A percentile compares a stretch with the other conserved stretches of the same genome.
Conservation (phyloP, 2,329 filamentous ascomycete genomes). For the Arthrinium puccinioides region DNA sequence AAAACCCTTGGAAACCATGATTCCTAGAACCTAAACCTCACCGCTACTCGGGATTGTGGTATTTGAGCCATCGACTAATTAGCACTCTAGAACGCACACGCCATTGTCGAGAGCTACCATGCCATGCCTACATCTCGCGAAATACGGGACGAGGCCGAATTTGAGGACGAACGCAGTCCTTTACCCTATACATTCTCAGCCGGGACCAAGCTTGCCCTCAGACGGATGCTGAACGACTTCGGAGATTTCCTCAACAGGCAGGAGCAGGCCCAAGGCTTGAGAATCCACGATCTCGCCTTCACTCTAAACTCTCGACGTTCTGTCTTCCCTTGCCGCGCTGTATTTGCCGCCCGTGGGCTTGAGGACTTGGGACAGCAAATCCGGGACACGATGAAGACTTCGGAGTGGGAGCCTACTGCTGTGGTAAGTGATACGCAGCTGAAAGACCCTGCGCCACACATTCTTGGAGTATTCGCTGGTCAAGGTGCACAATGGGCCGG, state of each 20-base stretch:
- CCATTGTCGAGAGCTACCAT: background rate
- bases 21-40: background rate
- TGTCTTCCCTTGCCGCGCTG: background rate
- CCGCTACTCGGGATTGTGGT: background rate
- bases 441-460: slow-evolving; percentile 2
- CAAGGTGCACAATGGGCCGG: slow-evolving; percentile 25
- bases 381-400: background rate
- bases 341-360: background rate
- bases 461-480: slow-evolving; percentile 25
- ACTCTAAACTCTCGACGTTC: background rate
- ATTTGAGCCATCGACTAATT: background rate
- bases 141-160: background rate
- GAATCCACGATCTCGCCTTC: background rate
- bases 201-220: background rate
- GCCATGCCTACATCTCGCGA: background rate
- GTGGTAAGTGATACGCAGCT: background rate
- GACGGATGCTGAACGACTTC: background rate
- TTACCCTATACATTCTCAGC: background rate
- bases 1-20: background rate
- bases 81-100: background rate
- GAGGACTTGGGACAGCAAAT: background rate
- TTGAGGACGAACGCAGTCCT: background rate
- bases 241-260: background rate
- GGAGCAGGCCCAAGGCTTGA: background rate
- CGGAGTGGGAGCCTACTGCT: background rate